Evolutionary conservation across 805 yeast genomes (phyloP).

Genomic region (Saccharomycopsis selenospora): DNA sequence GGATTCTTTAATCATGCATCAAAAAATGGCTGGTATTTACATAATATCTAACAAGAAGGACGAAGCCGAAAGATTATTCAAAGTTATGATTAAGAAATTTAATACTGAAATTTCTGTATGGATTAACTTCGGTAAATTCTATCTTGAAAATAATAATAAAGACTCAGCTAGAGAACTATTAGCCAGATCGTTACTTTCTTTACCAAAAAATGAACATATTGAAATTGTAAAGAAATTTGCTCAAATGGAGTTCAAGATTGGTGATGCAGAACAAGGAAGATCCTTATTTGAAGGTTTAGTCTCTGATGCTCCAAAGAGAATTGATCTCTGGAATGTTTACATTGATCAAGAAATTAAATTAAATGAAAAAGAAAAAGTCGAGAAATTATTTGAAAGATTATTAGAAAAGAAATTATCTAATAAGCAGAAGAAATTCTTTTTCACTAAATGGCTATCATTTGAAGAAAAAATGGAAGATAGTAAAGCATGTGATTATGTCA

Average conservation of each 20-base stretch:
- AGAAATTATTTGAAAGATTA: constrained; percentile 78
- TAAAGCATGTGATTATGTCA: constrained; percentile 73
- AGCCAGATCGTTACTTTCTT: constrained; percentile 61
- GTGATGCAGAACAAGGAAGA: constrained; percentile 92
- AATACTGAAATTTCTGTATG: constrained; percentile 67
- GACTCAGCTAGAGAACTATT: constrained; percentile 68
- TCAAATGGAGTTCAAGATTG: constrained; percentile 76
- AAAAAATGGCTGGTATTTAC: constrained; percentile 69
- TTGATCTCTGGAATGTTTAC: constrained; percentile 93
- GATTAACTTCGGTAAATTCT: constrained; percentile 73
- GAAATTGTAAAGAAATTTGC: constrained; percentile 85
- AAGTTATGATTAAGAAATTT: constrained; percentile 67
- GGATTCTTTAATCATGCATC: constrained; percentile 82
- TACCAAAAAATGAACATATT: constrained; percentile 67
- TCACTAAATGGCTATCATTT: constrained; percentile 80
- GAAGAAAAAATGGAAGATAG: constrained; percentile 67
- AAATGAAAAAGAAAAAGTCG: constrained; percentile 59
- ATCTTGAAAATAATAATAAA: constrained; percentile 47
- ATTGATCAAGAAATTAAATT: constrained; percentile 85
- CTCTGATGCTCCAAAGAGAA: constrained; percentile 83
- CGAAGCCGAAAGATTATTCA: constrained; percentile 64
- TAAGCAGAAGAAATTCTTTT: constrained; percentile 92
- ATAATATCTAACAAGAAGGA: constrained; percentile 63
- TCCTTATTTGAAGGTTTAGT: constrained; percentile 89
- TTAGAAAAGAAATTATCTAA: constrained; percentile 55